Percentiles rank a stretch among this genome's conserved stretches.
Evolutionary conservation across 768 basidiomycete species (phyloP).

Genomic region (Daedaleopsis nitida): DNA sequence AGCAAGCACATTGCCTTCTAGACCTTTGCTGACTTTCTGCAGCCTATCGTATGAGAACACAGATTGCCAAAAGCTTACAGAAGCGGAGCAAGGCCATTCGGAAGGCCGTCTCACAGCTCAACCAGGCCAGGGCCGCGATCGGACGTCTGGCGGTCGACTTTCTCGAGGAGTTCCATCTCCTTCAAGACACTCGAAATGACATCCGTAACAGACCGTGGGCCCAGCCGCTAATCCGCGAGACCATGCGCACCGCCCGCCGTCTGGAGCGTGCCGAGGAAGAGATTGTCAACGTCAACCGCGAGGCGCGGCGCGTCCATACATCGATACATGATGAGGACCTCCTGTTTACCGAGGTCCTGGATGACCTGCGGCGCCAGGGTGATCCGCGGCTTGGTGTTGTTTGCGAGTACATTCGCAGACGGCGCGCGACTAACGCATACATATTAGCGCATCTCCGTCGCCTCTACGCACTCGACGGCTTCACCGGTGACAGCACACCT

Average conservation of each 20-base stretch:
- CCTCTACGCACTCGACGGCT: no score
- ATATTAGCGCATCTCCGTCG: no score
- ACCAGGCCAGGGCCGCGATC: slow-evolving; percentile 27
- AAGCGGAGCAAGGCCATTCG: slow-evolving; percentile 34
- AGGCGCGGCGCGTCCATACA: no score
- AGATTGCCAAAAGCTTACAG: slow-evolving; percentile 38
- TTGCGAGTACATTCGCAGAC: no score
- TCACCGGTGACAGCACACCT: no score
- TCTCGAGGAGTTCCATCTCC: slow-evolving; percentile 34
- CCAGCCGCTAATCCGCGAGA: slow-evolving; percentile 38
- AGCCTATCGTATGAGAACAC: slow-evolving; percentile 38
- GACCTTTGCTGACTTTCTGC: not conserved
- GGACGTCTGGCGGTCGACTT: slow-evolving; percentile 17
- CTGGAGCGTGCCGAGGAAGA: slow-evolving; percentile 36
- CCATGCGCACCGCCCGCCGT: slow-evolving; percentile 32
- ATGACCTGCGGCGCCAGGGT: no score
- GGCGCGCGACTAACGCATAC: no score
- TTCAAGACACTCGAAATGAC: slow-evolving; percentile 33
- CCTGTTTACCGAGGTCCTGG: no score
- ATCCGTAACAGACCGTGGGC: slow-evolving; percentile 35
- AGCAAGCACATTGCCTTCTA: not conserved
- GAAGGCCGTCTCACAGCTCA: slow-evolving; percentile 35
- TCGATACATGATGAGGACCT: no score
- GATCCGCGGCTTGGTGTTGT: no score
- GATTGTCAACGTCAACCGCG: slow-evolving; percentile 6